phyloP scores from a whole-genome alignment of 164 flowering plant genomes.

The Stephania yunnanensis region DNA sequence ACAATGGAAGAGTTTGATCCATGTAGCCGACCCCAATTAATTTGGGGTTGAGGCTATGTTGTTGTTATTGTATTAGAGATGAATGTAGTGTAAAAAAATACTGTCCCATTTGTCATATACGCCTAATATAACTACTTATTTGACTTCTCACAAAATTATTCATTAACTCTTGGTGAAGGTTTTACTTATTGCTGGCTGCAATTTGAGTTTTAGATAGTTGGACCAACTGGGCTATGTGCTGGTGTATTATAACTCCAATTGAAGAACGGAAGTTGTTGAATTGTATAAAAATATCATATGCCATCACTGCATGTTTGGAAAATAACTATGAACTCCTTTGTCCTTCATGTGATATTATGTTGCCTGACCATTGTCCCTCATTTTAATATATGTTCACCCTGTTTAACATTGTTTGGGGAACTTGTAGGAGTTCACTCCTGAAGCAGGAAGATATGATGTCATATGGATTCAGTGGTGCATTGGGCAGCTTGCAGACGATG shows the following conservation, averaged over 20 bases:
- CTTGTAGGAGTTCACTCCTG: conserved; percentile 85
- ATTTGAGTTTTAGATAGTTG: background rate
- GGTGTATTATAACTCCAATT: background rate
- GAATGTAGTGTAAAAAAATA: no score
- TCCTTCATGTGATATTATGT: background rate
- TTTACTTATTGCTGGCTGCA: background rate
- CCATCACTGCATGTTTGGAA: background rate
- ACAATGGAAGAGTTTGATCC: no score
- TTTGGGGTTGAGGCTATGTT: no score
- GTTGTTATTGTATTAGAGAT: no score
- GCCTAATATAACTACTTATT: no score
- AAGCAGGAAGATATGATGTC: conserved; percentile 77
- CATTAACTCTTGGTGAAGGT: background rate
- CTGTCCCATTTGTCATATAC: no score
- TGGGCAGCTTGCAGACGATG: conserved; percentile 97
- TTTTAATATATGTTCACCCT: background rate
- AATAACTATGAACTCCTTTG: background rate
- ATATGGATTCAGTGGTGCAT: conserved; percentile 99
- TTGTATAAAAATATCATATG: background rate
- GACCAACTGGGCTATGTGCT: background rate
- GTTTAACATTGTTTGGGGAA: conserved; percentile 3
- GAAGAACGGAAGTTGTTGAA: background rate
- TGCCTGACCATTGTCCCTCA: background rate
- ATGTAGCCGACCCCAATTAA: no score
- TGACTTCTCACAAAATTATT: background rate